phyloP scores from a whole-genome alignment of 176 grass and related monocot species.

The Cenchrus americanus region DNA sequence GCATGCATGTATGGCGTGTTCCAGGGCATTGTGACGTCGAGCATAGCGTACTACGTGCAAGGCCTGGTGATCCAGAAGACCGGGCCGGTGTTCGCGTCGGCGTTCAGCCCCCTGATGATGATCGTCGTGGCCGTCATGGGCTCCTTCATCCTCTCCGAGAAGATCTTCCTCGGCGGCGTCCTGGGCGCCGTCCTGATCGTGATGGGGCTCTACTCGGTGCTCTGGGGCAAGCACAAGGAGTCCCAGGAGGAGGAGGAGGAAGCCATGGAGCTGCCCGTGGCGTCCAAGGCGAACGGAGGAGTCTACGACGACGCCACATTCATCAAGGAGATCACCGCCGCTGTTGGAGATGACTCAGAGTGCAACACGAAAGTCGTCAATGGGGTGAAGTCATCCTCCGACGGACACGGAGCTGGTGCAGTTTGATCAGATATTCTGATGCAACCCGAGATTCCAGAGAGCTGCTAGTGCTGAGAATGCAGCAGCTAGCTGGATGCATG shows the following conservation, averaged over 20 bases:
- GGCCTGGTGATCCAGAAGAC: slow-evolving; percentile 88
- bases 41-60: slow-evolving; percentile 98
- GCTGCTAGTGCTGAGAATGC: not conserved
- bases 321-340: slow-evolving; percentile 38
- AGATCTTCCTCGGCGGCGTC: slow-evolving; percentile 82
- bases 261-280: slow-evolving; percentile 60
- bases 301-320: slow-evolving; percentile 42
- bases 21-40: slow-evolving; percentile 93
- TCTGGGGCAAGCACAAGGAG: slow-evolving; percentile 94
- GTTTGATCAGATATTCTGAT: slow-evolving; percentile 42
- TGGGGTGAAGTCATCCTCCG: slow-evolving; percentile 48
- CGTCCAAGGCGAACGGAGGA: slow-evolving; percentile 40
- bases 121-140: slow-evolving; percentile 96
- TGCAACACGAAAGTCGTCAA: slow-evolving; percentile 51
- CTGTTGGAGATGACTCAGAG: slow-evolving; percentile 42
- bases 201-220: slow-evolving; percentile 79
- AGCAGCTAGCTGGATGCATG: not conserved
- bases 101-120: slow-evolving; percentile 99
- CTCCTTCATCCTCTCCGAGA: slow-evolving; percentile 96
- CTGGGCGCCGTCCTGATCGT: slow-evolving; percentile 85
- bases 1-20: not conserved
- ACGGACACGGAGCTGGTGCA: slow-evolving; percentile 48
- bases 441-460: not conserved
- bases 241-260: slow-evolving; percentile 50
- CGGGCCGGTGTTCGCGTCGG: slow-evolving; percentile 95